Percentiles rank a stretch among this genome's conserved stretches.
Evolutionary conservation across 306 rosid genomes (phyloP).

Genomic region (Pyrus communis): DNA sequence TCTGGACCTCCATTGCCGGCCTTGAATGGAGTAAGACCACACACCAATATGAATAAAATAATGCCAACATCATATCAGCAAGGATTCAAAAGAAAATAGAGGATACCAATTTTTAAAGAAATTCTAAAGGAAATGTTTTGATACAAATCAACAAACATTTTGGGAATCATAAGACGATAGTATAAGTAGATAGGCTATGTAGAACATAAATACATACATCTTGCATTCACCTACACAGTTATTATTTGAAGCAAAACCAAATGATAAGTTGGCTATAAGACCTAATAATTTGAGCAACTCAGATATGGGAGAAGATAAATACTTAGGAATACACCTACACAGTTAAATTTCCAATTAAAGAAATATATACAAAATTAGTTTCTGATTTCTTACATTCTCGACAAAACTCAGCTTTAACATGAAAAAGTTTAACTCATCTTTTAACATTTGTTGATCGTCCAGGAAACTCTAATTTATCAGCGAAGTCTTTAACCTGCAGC

Average conservation of each 20-base stretch:
- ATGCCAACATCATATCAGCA: neutral
- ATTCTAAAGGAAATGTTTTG: neutral
- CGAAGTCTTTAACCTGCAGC: constrained; percentile 1
- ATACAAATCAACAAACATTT: neutral
- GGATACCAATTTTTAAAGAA: neutral
- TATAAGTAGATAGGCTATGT: neutral
- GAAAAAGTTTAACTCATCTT: neutral
- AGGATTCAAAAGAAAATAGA: too few species aligned
- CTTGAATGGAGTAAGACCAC: constrained; percentile 5
- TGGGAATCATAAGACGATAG: neutral
- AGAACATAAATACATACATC: neutral
- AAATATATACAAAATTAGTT: neutral
- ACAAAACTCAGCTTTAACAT: constrained; percentile 14
- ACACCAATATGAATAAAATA: neutral
- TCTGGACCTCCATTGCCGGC: neutral
- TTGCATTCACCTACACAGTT: neutral
- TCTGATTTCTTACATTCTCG: neutral
- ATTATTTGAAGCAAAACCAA: neutral
- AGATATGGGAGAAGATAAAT: neutral
- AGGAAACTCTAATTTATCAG: constrained; percentile 1
- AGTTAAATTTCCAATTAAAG: neutral
- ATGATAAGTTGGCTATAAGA: neutral
- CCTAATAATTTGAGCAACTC: neutral
- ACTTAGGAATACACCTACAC: neutral
- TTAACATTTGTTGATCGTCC: neutral